These are phyloP conservation scores for Epichloe glyceriae DNA, from an alignment of 2,329 filamentous ascomycete genomes.

Conservation along the genomic window DNA sequence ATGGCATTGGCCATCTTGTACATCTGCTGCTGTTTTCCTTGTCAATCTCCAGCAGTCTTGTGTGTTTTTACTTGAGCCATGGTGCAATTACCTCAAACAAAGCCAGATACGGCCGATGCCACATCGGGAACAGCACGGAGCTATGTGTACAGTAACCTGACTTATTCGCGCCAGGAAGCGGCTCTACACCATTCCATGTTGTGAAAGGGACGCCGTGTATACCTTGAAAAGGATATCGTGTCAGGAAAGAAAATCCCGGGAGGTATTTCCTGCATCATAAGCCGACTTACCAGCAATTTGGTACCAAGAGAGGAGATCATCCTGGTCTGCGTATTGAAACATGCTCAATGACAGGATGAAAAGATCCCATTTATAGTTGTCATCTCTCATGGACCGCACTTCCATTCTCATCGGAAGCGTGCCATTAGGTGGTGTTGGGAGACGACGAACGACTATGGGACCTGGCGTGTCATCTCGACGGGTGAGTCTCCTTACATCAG, in stretches of 20 bases:
- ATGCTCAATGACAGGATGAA: slow-evolving; percentile 63
- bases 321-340: slow-evolving; percentile 56
- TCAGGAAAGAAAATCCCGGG: not conserved
- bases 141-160: slow-evolving; percentile 68
- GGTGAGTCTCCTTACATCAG: slow-evolving; percentile 25
- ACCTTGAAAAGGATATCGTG: slow-evolving; percentile 35
- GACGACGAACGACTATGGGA: slow-evolving; percentile 29
- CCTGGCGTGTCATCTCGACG: slow-evolving; percentile 26
- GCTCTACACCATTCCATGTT: slow-evolving; percentile 39
- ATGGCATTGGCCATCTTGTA: slow-evolving; percentile 27
- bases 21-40: slow-evolving; percentile 22
- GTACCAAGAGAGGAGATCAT: slow-evolving; percentile 57
- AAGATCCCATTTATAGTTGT: slow-evolving; percentile 59
- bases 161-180: slow-evolving; percentile 35
- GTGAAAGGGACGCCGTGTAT: slow-evolving; percentile 66
- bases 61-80: not conserved
- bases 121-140: slow-evolving; percentile 63
- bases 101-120: slow-evolving; percentile 72
- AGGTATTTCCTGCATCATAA: not conserved
- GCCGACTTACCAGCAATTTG: slow-evolving; percentile 53
- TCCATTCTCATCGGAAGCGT: slow-evolving; percentile 44
- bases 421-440: slow-evolving; percentile 26
- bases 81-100: slow-evolving; percentile 36
- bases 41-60: slow-evolving; percentile 8
- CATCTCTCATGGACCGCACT: slow-evolving; percentile 50